Conservation (phyloP, 2,329 filamentous ascomycete species). For the Clarireedia paspali region DNA sequence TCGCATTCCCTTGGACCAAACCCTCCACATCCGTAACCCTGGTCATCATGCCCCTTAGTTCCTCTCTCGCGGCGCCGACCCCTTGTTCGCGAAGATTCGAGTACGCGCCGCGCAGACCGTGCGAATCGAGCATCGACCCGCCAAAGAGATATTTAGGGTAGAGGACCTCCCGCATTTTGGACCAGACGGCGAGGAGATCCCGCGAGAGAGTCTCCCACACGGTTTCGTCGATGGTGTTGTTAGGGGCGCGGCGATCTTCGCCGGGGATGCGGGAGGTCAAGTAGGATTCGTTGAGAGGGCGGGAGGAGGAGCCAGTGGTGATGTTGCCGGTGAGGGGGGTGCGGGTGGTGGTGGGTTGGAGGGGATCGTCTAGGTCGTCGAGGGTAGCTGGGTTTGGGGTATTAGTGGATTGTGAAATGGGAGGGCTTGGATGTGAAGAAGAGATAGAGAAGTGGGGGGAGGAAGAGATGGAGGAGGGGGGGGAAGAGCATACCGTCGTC, state of each 20-base stretch:
- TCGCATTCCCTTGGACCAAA: constrained; percentile 49
- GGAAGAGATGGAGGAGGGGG: neutral
- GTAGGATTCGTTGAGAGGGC: constrained; percentile 65
- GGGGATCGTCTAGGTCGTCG: constrained; percentile 88
- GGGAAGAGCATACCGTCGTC: constrained; percentile 56
- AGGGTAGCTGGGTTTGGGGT: constrained; percentile 21
- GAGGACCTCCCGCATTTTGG: constrained; percentile 95
- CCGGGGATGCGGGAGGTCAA: constrained; percentile 85
- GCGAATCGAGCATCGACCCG: constrained; percentile 56
- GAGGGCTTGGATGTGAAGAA: neutral
- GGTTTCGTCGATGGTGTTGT: constrained; percentile 92
- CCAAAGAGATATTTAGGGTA: constrained; percentile 90
- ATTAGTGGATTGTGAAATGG: constrained; percentile 1
- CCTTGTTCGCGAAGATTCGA: constrained; percentile 52
- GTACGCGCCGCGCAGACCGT: constrained; percentile 51
- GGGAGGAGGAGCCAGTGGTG: constrained; percentile 40
- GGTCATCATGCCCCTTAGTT: constrained; percentile 53
- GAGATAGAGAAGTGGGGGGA: neutral
- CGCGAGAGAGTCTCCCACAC: constrained; percentile 96
- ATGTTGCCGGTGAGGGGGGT: constrained; percentile 83
- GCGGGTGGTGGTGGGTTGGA: constrained; percentile 67
- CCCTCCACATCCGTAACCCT: constrained; percentile 57
- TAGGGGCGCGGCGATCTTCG: constrained; percentile 81
- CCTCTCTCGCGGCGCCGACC: constrained; percentile 51
- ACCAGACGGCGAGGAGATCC: constrained; percentile 88